These are phyloP conservation scores for Talaromyces proteolyticus DNA, from an alignment of 495 filamentous ascomycete species.

Conservation along the genomic window DNA sequence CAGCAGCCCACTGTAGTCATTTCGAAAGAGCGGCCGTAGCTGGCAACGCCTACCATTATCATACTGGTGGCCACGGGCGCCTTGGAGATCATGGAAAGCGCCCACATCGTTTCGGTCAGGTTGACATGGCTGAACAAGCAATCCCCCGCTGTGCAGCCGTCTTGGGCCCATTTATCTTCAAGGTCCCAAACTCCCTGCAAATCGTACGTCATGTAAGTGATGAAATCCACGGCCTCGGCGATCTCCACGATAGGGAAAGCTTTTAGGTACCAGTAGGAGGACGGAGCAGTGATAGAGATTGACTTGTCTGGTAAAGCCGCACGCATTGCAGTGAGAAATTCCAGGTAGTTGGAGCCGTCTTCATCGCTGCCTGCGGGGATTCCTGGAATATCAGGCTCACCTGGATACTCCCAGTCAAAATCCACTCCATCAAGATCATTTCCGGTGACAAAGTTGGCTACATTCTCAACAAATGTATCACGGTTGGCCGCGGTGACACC, in stretches of 20 bases:
- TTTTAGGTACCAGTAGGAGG: conserved; percentile 30
- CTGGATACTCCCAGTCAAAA: conserved; percentile 16
- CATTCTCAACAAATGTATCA: conserved; percentile 18
- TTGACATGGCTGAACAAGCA: conserved; percentile 25
- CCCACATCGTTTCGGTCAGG: conserved; percentile 29
- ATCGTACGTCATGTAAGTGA: conserved; percentile 32
- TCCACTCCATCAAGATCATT: conserved; percentile 18
- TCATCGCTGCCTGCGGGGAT: conserved; percentile 12
- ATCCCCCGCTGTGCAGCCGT: neutral
- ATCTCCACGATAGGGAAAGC: conserved; percentile 21
- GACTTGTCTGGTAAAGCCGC: conserved; percentile 6
- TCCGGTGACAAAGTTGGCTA: conserved; percentile 17
- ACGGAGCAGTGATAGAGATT: conserved; percentile 15
- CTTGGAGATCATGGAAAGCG: conserved; percentile 41
- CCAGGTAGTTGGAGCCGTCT: conserved; percentile 18
- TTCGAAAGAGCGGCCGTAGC: conserved; percentile 35
- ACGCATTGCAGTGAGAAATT: conserved; percentile 3
- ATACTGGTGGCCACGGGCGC: conserved; percentile 26
- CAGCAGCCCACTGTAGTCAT: conserved; percentile 22
- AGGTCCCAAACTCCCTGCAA: conserved; percentile 20
- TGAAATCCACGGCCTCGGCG: conserved; percentile 17
- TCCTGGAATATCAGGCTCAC: conserved; percentile 19
- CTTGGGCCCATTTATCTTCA: conserved; percentile 7
- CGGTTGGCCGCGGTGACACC: conserved; percentile 22
- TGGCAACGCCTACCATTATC: conserved; percentile 28